Conservation (phyloP, 2,329 filamentous ascomycete genomes). For the Penicillium sp. region DNA sequence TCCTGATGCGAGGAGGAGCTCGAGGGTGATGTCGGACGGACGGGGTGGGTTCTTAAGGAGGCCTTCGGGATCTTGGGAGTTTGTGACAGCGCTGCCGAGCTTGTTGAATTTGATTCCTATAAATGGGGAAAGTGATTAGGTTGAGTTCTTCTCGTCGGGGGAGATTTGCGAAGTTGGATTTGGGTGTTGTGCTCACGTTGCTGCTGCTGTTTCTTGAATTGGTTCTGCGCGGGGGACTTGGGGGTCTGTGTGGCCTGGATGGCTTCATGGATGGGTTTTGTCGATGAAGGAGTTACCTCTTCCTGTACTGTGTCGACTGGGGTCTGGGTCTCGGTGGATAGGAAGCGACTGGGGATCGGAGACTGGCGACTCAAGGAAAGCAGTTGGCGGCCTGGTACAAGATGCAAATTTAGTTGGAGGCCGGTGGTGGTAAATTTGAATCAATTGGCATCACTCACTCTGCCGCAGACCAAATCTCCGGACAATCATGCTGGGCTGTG, state of each 20-base stretch:
- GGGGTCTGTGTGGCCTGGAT: slow-evolving; percentile 8
- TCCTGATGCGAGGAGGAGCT: slow-evolving; percentile 86
- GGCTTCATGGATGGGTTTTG: slow-evolving; percentile 21
- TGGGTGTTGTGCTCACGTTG: slow-evolving; percentile 28
- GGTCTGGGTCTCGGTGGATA: slow-evolving; percentile 35
- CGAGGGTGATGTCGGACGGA: slow-evolving; percentile 82
- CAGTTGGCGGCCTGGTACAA: slow-evolving; percentile 41
- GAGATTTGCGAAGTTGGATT: neutral
- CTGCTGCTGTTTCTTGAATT: slow-evolving; percentile 13
- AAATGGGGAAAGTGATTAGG: neutral
- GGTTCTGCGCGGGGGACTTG: neutral
- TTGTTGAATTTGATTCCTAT: slow-evolving; percentile 37
- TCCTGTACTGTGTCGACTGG: slow-evolving; percentile 27
- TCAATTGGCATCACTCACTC: slow-evolving; percentile 33
- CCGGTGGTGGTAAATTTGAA: neutral
- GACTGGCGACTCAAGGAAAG: slow-evolving; percentile 37
- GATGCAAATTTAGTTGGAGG: slow-evolving; percentile 15
- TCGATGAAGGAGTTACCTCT: slow-evolving; percentile 13
- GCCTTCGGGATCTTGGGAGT: slow-evolving; percentile 38
- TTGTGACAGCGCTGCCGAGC: slow-evolving; percentile 35
- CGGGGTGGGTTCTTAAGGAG: slow-evolving; percentile 70
- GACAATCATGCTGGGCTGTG: slow-evolving; percentile 45
- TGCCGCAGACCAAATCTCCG: slow-evolving; percentile 46
- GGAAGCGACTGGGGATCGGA: slow-evolving; percentile 38
- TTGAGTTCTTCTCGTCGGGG: neutral